These are phyloP conservation scores for Colletotrichum camelliae DNA, from an alignment of 2,329 filamentous ascomycete genomes.

Conservation along the genomic window DNA sequence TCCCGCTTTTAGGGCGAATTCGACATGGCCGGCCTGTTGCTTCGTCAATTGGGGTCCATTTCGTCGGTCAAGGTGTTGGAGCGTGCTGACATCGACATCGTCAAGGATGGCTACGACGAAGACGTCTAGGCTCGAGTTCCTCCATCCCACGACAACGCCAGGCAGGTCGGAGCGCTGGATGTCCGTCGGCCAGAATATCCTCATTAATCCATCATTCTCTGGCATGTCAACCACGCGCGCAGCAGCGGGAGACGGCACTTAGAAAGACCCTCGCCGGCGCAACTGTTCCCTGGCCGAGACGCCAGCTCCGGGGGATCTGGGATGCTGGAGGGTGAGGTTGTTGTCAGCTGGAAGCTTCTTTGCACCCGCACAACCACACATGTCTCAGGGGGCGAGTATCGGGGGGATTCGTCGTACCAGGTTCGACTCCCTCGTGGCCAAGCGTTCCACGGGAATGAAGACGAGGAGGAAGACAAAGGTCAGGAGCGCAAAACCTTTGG, in stretches of 20 bases:
- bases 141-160: slow-evolving; percentile 93
- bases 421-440: slow-evolving; percentile 81
- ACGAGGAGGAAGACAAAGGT: slow-evolving; percentile 86
- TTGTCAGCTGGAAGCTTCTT: slow-evolving; percentile 28
- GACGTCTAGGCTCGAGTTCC: slow-evolving; percentile 88
- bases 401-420: slow-evolving; percentile 63
- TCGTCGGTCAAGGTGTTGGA: neutral
- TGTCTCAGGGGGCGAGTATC: slow-evolving; percentile 12
- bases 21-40: slow-evolving; percentile 75
- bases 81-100: slow-evolving; percentile 78
- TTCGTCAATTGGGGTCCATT: slow-evolving; percentile 28
- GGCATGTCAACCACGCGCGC: slow-evolving; percentile 60
- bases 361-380: slow-evolving; percentile 10
- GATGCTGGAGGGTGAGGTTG: slow-evolving; percentile 65
- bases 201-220: slow-evolving; percentile 88
- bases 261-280: slow-evolving; percentile 93
- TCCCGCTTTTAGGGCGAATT: slow-evolving; percentile 83
- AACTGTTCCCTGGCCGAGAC: slow-evolving; percentile 96
- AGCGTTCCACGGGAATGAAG: slow-evolving; percentile 81
- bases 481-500: slow-evolving; percentile 83
- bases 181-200: slow-evolving; percentile 98
- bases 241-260: slow-evolving; percentile 38
- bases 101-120: slow-evolving; percentile 90
- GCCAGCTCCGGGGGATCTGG: slow-evolving; percentile 76
- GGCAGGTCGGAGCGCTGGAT: slow-evolving; percentile 73